These are phyloP conservation scores for Nitzschia sp. DNA, from an alignment of 108 stramenopile genomes.

Conservation along the genomic window DNA sequence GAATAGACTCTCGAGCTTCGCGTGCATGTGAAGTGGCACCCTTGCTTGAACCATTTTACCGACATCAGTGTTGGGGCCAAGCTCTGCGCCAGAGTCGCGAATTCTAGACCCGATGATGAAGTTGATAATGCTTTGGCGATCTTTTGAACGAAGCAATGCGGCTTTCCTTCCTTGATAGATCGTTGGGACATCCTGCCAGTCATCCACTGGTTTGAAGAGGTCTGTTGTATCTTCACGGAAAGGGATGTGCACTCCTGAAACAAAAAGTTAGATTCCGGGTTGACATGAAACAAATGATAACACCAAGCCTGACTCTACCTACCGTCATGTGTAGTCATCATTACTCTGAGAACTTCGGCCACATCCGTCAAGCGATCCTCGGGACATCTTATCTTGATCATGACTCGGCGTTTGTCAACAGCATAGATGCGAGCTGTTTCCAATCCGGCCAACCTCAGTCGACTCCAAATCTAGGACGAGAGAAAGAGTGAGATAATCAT, in stretches of 20 bases:
- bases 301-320: background rate
- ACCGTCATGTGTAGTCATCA: constrained; percentile 78
- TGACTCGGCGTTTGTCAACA: constrained; percentile 72
- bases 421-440: constrained; percentile 80
- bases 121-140: constrained; percentile 87
- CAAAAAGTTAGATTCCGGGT: background rate
- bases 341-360: constrained; percentile 85
- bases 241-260: constrained; percentile 54
- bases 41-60: constrained; percentile 79
- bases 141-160: constrained; percentile 73
- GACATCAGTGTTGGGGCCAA: constrained; percentile 71
- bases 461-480: constrained; percentile 74
- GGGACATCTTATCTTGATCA: constrained; percentile 89
- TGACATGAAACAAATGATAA: background rate
- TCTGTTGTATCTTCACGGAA: constrained; percentile 77
- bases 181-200: constrained; percentile 51
- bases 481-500: background rate
- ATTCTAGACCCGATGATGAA: constrained; percentile 86
- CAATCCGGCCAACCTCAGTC: constrained; percentile 83
- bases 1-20: constrained; percentile 72
- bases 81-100: constrained; percentile 87
- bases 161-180: constrained; percentile 50
- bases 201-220: constrained; percentile 54
- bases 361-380: constrained; percentile 85
- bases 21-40: constrained; percentile 85